Conservation (phyloP, 257 asterid species). For the Thymus quinquecostatus region DNA sequence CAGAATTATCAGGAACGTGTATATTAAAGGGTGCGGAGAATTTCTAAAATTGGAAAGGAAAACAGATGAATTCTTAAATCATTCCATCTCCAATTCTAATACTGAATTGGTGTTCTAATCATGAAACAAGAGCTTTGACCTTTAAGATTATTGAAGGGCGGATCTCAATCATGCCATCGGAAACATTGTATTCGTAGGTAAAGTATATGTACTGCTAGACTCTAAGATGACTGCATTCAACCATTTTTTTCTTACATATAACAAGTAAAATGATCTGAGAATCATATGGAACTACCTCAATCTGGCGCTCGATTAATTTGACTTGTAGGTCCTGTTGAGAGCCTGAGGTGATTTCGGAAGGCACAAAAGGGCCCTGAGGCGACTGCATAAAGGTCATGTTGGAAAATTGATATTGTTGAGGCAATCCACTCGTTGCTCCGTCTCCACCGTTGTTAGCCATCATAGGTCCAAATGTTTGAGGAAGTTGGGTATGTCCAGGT, state of each 20-base stretch:
- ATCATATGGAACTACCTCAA: slow-evolving; percentile 55
- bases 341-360: slow-evolving; percentile 41
- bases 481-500: slow-evolving; percentile 47
- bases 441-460: slow-evolving; percentile 39
- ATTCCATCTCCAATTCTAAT: neutral
- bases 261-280: neutral
- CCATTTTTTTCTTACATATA: neutral
- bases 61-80: neutral
- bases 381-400: slow-evolving; percentile 42
- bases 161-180: neutral
- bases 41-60: neutral
- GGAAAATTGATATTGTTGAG: slow-evolving; percentile 40
- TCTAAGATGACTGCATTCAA: neutral
- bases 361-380: slow-evolving; percentile 39
- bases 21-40: neutral
- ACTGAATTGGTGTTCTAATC: neutral
- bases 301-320: slow-evolving; percentile 63
- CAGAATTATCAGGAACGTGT: neutral
- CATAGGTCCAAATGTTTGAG: slow-evolving; percentile 42
- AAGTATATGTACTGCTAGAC: neutral
- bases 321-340: slow-evolving; percentile 54
- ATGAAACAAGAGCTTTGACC: neutral
- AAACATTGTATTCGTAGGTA: neutral
- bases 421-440: slow-evolving; percentile 38
- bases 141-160: neutral